These are phyloP conservation scores for Fomes fomentarius DNA, from an alignment of 1,284 basidiomycete species.

Conservation along the genomic window DNA sequence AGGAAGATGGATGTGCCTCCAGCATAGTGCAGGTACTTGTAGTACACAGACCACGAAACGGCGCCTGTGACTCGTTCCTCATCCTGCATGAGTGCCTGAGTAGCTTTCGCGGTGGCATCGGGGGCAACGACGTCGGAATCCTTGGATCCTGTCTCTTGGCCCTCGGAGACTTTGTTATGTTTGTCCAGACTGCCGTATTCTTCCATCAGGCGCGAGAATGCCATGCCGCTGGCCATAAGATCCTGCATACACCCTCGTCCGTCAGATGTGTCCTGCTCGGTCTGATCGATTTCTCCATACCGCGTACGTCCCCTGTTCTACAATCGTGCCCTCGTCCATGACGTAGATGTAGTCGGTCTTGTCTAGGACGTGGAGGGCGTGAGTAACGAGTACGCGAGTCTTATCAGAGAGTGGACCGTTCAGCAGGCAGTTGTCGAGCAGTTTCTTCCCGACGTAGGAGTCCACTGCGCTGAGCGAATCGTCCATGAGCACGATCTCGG, in stretches of 20 bases:
- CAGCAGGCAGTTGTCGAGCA: constrained; percentile 64
- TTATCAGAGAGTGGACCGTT: constrained; percentile 59
- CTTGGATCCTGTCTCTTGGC: constrained; percentile 16
- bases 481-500: constrained; percentile 76
- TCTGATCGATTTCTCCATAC: constrained; percentile 34
- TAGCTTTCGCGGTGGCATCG: too few relatives aligned
- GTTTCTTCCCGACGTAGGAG: constrained; percentile 64
- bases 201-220: constrained; percentile 64
- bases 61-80: constrained; percentile 41
- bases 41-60: constrained; percentile 38
- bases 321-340: constrained; percentile 70
- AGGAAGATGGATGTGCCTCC: constrained; percentile 47
- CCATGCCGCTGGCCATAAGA: constrained; percentile 51
- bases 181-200: constrained; percentile 56
- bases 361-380: constrained; percentile 72
- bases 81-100: constrained; percentile 37
- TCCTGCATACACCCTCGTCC: constrained; percentile 36
- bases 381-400: constrained; percentile 78
- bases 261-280: too few relatives aligned
- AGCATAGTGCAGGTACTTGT: constrained; percentile 45
- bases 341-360: constrained; percentile 72
- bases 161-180: constrained; percentile 32
- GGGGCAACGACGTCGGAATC: neutral
- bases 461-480: constrained; percentile 79
- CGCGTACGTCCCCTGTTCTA: constrained; percentile 64